Evolutionary conservation across 441 rosid genomes (phyloP).

Genomic region (Capsella rubella): DNA sequence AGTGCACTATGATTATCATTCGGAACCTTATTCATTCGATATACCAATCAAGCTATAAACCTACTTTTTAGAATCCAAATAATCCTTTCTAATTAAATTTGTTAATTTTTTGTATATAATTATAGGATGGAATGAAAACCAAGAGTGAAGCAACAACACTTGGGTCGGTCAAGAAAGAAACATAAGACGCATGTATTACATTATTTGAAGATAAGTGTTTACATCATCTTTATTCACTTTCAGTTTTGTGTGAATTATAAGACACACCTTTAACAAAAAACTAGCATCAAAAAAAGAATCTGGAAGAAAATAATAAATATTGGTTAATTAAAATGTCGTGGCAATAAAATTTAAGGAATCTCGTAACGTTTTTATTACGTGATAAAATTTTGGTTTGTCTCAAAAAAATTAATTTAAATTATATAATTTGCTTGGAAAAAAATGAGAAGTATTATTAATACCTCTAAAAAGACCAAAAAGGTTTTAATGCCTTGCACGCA

Average conservation of each 20-base stretch:
- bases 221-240: slow-evolving; percentile 32
- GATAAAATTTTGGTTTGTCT: not conserved
- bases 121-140: slow-evolving; percentile 4
- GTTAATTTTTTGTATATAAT: not conserved
- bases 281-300: not conserved
- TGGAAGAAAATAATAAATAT: not conserved
- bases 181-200: slow-evolving; percentile 9
- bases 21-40: too few relatives aligned
- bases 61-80: too few relatives aligned
- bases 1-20: too few relatives aligned
- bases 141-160: slow-evolving; percentile 22
- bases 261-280: not conserved
- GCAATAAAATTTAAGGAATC: slow-evolving; percentile 7
- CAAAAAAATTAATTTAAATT: not conserved
- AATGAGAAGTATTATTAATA: not conserved
- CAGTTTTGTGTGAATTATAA: slow-evolving; percentile 18
- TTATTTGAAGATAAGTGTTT: slow-evolving; percentile 14
- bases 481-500: slow-evolving; percentile 27
- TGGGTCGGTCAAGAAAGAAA: slow-evolving; percentile 23
- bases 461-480: not conserved
- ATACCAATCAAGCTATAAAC: too few relatives aligned
- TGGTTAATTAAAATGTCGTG: not conserved
- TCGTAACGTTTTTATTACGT: not conserved
- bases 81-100: too few relatives aligned
- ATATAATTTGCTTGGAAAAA: slow-evolving; percentile 2